Conservation (phyloP, 129 eudicot species). For the Flaveria linearis region DNA sequence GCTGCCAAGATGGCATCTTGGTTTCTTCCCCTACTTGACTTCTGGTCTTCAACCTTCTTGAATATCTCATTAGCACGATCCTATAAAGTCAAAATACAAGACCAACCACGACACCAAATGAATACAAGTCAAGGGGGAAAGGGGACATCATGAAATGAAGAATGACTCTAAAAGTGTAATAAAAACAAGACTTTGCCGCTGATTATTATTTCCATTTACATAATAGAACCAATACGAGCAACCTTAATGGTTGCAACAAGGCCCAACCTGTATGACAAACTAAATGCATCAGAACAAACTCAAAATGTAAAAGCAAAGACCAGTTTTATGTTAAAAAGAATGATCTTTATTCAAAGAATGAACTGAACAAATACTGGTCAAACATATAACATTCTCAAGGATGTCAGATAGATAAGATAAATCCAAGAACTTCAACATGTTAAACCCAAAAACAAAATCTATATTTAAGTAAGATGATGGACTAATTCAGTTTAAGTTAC, state of each 20-base stretch:
- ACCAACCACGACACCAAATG: not conserved
- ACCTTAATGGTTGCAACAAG: constrained; percentile 85
- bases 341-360: not conserved
- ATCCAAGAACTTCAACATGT: not conserved
- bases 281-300: constrained; percentile 23
- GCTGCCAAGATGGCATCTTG: constrained; percentile 77
- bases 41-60: constrained; percentile 79
- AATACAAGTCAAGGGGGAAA: not conserved
- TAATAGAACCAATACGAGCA: not conserved
- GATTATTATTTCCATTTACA: not conserved
- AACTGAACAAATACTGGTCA: not conserved
- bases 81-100: constrained; percentile 27
- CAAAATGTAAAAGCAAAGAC: constrained; percentile 2
- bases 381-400: not conserved
- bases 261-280: constrained; percentile 62
- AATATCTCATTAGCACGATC: constrained; percentile 87
- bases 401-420: not conserved
- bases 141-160: not conserved
- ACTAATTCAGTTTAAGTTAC: not conserved
- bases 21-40: constrained; percentile 75
- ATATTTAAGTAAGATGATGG: not conserved
- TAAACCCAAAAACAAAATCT: not conserved
- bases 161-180: not conserved
- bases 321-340: not conserved
- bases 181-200: not conserved